phyloP scores from a whole-genome alignment of 2,329 filamentous ascomycete genomes.

The Atkinsonella hypoxylon region DNA sequence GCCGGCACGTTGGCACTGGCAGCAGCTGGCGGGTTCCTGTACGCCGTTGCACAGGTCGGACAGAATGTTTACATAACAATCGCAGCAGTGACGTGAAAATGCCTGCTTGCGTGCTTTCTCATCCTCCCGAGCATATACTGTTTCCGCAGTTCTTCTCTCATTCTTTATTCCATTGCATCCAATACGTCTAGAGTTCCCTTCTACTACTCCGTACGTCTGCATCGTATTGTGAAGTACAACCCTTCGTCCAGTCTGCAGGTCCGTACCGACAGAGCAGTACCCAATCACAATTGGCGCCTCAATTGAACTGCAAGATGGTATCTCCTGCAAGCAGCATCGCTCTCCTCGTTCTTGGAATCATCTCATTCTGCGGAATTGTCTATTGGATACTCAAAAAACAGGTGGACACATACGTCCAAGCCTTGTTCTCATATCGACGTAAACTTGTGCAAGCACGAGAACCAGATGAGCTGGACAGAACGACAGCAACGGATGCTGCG shows the following conservation, averaged over 20 bases:
- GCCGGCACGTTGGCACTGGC: not conserved
- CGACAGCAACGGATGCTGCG: not conserved
- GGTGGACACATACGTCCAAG: constrained; percentile 19
- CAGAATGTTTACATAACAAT: not conserved
- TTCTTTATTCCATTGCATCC: not conserved
- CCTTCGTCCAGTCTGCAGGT: not conserved
- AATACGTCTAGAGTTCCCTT: not conserved
- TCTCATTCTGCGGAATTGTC: constrained; percentile 17
- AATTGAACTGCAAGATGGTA: constrained; percentile 3
- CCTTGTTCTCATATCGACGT: constrained; percentile 13
- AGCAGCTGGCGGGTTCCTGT: constrained; percentile 1
- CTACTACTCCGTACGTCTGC: not conserved
- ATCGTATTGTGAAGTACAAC: not conserved
- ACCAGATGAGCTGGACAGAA: not conserved
- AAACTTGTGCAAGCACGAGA: not conserved
- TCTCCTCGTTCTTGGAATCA: constrained; percentile 20
- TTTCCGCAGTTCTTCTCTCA: not conserved
- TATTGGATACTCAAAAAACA: constrained; percentile 18
- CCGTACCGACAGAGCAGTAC: not conserved
- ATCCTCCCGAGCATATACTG: not conserved
- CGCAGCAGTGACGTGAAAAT: not conserved
- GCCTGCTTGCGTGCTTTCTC: not conserved
- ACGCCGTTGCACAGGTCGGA: constrained; percentile 1
- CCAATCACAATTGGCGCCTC: not conserved
- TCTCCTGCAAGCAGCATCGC: constrained; percentile 15